phyloP scores from a whole-genome alignment of 805 yeast species.

The Wickerhamomyces rabaulensis region DNA sequence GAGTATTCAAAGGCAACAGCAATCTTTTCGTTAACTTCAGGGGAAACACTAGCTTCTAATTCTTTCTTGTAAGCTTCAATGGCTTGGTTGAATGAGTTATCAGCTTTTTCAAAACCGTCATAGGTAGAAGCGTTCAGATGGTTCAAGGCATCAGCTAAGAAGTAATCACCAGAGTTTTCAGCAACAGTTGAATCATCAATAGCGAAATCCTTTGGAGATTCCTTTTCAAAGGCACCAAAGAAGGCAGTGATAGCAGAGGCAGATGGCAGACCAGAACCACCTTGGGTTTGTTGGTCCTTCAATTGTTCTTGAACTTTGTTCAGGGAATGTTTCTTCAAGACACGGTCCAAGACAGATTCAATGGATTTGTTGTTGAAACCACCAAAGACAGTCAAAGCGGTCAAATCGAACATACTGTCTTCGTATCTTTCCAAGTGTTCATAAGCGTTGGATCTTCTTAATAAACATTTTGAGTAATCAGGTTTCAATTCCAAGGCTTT shows the following conservation, averaged over 20 bases:
- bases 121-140: constrained; percentile 42
- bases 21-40: constrained; percentile 30
- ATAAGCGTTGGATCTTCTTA: constrained; percentile 90
- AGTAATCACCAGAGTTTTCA: constrained; percentile 56
- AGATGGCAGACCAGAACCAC: constrained; percentile 55
- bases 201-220: constrained; percentile 39
- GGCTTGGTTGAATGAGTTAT: constrained; percentile 48
- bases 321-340: constrained; percentile 74
- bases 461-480: constrained; percentile 83
- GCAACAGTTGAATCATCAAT: constrained; percentile 33
- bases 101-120: constrained; percentile 34
- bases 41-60: constrained; percentile 22
- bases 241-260: constrained; percentile 80
- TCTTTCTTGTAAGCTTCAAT: constrained; percentile 36
- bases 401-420: constrained; percentile 88
- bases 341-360: constrained; percentile 82
- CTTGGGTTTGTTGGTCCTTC: constrained; percentile 23
- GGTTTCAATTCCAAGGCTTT: constrained; percentile 82
- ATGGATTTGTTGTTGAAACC: constrained; percentile 74
- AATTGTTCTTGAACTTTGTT: constrained; percentile 60
- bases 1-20: constrained; percentile 79
- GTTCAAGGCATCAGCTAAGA: constrained; percentile 59
- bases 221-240: constrained; percentile 76
- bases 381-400: constrained; percentile 81
- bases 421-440: constrained; percentile 73